These are phyloP conservation scores for Stagonosporopsis chrysanthemi DNA, from an alignment of 2,329 filamentous ascomycete genomes.

Conservation along the genomic window DNA sequence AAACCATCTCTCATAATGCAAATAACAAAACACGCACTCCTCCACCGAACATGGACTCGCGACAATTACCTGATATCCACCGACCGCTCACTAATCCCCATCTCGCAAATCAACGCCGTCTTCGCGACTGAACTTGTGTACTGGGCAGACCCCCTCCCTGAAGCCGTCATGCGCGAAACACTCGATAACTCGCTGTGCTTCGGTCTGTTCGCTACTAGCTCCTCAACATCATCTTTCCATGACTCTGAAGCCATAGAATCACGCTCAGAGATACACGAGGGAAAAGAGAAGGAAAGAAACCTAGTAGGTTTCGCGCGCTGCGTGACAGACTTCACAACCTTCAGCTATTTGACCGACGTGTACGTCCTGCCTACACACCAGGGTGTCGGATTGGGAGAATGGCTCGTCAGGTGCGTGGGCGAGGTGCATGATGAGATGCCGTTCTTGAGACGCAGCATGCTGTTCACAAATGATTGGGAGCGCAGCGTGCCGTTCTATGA, in stretches of 20 bases:
- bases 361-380: constrained; percentile 14
- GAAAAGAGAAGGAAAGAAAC: too few species aligned
- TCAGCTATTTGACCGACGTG: constrained; percentile 21
- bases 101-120: constrained; percentile 13
- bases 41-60: constrained; percentile 13
- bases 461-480: constrained; percentile 20
- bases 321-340: constrained; percentile 21
- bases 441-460: constrained; percentile 14
- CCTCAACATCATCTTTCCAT: too few species aligned
- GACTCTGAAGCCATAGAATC: not conserved
- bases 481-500: constrained; percentile 22
- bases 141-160: constrained; percentile 15
- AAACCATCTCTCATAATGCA: not conserved
- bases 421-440: constrained; percentile 20
- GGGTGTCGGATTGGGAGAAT: constrained; percentile 16
- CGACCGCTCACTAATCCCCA: constrained; percentile 6
- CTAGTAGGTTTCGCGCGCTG: constrained; percentile 17
- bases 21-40: constrained; percentile 3
- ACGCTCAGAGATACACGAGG: too few species aligned
- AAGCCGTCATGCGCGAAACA: constrained; percentile 11
- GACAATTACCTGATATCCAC: constrained; percentile 19
- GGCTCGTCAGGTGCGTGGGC: constrained; percentile 15
- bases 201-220: constrained; percentile 8
- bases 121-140: constrained; percentile 20
- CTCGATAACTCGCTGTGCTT: constrained; percentile 19